A percentile compares a stretch with the other conserved stretches of the same genome.
phyloP scores from a whole-genome alignment of 169 alveolate genomes.

The Plasmodium cynomolgi region DNA sequence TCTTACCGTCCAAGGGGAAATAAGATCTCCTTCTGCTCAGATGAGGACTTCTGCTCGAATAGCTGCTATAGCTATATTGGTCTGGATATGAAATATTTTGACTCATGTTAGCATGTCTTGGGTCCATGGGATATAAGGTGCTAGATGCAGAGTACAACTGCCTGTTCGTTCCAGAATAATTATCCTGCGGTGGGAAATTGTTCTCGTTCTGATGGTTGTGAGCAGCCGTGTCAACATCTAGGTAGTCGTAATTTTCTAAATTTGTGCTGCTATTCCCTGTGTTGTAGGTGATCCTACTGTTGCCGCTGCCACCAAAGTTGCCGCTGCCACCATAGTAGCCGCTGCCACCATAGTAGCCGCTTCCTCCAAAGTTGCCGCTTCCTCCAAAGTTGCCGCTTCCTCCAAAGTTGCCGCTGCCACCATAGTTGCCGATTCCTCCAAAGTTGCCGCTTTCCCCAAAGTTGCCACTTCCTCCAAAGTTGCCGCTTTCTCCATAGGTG shows the following conservation, averaged over 20 bases:
- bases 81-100: background rate
- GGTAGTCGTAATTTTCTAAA: conserved; percentile 15
- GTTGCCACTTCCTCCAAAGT: background rate
- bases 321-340: background rate
- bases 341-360: background rate
- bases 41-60: background rate
- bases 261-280: background rate
- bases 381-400: background rate
- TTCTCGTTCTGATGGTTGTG: background rate
- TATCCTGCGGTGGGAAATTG: background rate
- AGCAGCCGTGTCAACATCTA: background rate
- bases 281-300: background rate
- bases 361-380: background rate
- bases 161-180: background rate
- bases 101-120: background rate
- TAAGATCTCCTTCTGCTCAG: background rate
- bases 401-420: too few species aligned
- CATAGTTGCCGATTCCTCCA: background rate
- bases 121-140: conserved; percentile 8
- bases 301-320: background rate
- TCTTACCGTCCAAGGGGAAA: background rate
- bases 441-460: background rate
- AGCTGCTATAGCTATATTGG: background rate
- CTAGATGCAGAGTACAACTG: conserved; percentile 22
- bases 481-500: background rate